Base-by-base conservation (phyloP, 164 flowering plant genomes). In the Vitis labrusca region DNA sequence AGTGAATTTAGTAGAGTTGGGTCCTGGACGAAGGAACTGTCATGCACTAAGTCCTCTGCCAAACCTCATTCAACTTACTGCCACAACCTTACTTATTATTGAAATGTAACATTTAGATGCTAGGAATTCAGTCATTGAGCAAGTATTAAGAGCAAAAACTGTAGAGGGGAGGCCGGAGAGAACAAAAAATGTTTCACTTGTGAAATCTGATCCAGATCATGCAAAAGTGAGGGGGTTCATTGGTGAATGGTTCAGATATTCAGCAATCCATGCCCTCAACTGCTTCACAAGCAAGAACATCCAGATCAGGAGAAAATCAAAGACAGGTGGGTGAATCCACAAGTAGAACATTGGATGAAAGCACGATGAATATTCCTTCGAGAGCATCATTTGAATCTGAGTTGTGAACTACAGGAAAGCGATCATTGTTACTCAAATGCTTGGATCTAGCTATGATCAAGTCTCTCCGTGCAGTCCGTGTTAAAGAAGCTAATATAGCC, bases 101-200 rank as follows among this genome's bases (percentile, higher is more conserved):
- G 75, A 63, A 55, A 70, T 64, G 50, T 86, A 69, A 54, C 74
- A 69, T 66, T 57, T 74, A 10, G 94, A 91, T 73, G 67, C 81
- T 72, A 85, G 76, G 58, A 85, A 61, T 79, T 67, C 79, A 51
- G 61, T 56, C 51, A 91, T 80, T 78, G 96, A 93, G n/a, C 84
- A 76, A 63, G 15, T 51, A 12, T 50, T 68, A 32, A 84, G 88
- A 71, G 49, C 79, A 50, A 90, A 81, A 79, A 65, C 88, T 73
- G 74, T 50, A 10, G 97, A 91, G 72, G 90, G 87, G 63, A 85
- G 84, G 78, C 59, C 69, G 19, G 94, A 91, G 67, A 81, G 81
- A 66, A 64, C 76, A 51, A 91, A 91, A 72, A 83, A 76, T 71
- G 67, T 60, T 44, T 59, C 83, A 47, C 73, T 48, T 67, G n/a